Base-by-base conservation (phyloP, 768 basidiomycete genomes). In the Boletus huronensis region DNA sequence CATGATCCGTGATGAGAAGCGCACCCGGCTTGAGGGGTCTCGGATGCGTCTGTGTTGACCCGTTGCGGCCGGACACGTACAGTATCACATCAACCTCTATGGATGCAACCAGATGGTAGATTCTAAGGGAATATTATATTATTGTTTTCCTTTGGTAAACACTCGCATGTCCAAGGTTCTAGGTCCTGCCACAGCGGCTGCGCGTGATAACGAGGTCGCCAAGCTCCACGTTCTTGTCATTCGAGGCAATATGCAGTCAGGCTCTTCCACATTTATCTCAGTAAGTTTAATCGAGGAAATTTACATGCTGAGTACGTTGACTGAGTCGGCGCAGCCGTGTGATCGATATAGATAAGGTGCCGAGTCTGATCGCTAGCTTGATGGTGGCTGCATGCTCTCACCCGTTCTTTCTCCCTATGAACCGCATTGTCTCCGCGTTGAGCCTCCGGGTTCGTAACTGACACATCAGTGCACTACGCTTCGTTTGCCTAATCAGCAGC, bases 401-500 rank as follows among this genome's bases (percentile, higher is more conserved):
- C 40, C 66, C 64, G 64, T 53, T 62, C 62, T 66, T 66, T 58
- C 55, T 56, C 67, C 66, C 52, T 51, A 3, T 59, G 16, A 31
- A 48, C 67, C 66, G 64, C 66, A 59, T 32, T 68, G 50, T 56
- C 62, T 53, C 67, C 66, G 59, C 61, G 3, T 43, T n/a, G 6
- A 52, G 32, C 14, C 13, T 47, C 23, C 26, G 40, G 16, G 38
- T 25, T 4, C 14, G 21, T 55, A 23, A 35, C 44, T 17, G 14
- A 48, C 34, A 19, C 11, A 28, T 14, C 7, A 17, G 4, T 14
- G 6, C 39, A 9, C 9, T n/a, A 16, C 38, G 6, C 19, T 26
- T 35, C 2, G 14, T 39, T 53, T 42, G 42, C 29, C 13, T 34
- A 41, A 38, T 23, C 43, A 21, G 19, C 42, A 5, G 17, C 5